phyloP scores from a whole-genome alignment of 441 rosid genomes.

The Mallotus japonicus region DNA sequence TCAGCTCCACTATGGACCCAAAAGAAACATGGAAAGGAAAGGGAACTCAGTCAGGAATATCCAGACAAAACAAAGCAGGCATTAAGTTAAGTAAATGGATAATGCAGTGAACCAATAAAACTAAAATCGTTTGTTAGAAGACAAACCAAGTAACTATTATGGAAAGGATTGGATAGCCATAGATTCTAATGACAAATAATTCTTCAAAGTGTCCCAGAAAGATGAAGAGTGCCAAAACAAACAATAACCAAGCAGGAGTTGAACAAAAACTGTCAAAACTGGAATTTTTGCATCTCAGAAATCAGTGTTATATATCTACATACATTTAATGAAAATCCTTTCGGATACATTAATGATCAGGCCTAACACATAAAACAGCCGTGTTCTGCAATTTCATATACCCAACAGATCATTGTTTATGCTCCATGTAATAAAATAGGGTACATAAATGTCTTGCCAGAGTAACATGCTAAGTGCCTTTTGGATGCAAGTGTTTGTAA shows the following conservation, averaged over 20 bases:
- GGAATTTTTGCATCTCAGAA: neutral
- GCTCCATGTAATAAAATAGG: neutral
- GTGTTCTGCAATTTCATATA: neutral
- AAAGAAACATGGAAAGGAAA: neutral
- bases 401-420: neutral
- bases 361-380: neutral
- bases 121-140: slow-evolving; percentile 6
- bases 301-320: neutral
- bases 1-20: slow-evolving; percentile 68
- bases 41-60: neutral
- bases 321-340: neutral
- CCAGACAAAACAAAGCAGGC: neutral
- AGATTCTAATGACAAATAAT: neutral
- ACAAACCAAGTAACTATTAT: neutral
- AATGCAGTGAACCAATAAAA: neutral
- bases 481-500: neutral
- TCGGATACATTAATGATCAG: neutral
- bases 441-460: neutral
- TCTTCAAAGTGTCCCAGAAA: neutral
- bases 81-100: neutral
- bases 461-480: neutral
- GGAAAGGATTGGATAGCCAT: neutral
- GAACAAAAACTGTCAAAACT: slow-evolving; percentile 5
- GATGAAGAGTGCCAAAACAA: no score
- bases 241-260: neutral